Percentiles rank a stretch among this genome's conserved stretches.
Evolutionary conservation across 805 yeast species (phyloP).

Genomic region (Dipodascus albidus): DNA sequence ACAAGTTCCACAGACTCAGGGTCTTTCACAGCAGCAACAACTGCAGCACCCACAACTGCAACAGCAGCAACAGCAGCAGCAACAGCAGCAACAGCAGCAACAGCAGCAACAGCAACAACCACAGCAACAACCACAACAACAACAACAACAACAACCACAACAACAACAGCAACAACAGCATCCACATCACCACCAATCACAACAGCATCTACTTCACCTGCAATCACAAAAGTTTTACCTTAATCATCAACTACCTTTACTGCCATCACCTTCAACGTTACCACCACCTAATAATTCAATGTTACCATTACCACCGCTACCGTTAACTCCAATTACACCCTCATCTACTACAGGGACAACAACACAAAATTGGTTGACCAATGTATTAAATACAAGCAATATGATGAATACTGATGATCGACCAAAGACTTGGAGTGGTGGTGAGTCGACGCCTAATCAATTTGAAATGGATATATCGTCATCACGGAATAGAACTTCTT

Average conservation of each 20-base stretch:
- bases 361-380: slow-evolving; percentile 18
- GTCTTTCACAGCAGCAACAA: background rate
- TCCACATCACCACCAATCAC: slow-evolving; percentile 4
- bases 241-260: slow-evolving; percentile 3
- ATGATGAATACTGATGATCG: background rate
- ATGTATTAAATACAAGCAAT: slow-evolving; percentile 11
- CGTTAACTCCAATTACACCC: slow-evolving; percentile 15
- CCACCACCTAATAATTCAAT: slow-evolving; percentile 5
- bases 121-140: background rate
- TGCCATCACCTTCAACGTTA: slow-evolving; percentile 2
- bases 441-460: slow-evolving; percentile 7
- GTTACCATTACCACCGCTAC: slow-evolving; percentile 11
- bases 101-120: background rate
- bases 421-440: slow-evolving; percentile 23
- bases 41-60: slow-evolving; percentile 9
- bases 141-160: background rate
- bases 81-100: background rate
- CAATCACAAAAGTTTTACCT: slow-evolving; percentile 8
- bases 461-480: background rate
- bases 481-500: slow-evolving; percentile 11
- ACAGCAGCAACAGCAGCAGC: slow-evolving; percentile 1
- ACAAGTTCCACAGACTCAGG: background rate
- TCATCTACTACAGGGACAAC: slow-evolving; percentile 11
- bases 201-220: slow-evolving; percentile 9
- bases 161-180: slow-evolving; percentile 2